Evolutionary conservation across 179 eudicot genomes (phyloP), one percentile per base, ranked within the genome.

Genomic region (Drosera spatulata): DNA sequence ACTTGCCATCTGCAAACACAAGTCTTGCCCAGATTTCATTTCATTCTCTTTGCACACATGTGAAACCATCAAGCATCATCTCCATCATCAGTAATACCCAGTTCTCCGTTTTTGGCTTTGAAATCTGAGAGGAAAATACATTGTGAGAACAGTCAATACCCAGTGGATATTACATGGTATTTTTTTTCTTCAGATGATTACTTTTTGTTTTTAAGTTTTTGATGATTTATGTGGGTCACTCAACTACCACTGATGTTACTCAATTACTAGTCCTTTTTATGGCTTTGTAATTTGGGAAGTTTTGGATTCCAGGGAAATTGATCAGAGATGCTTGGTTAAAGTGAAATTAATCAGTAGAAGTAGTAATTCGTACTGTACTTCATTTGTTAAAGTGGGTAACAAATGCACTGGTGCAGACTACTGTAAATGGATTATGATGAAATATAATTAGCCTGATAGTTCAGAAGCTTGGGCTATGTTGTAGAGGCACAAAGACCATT

Each of bases 311-410:
- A 10, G 8, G 22, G 7, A n/a, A 45, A n/a, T 57, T 12, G 13
- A 42, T 12, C 22, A 6, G 6, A 1, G 2, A 0, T 51, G n/a
- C 14, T n/a, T 14, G 7, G 14, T 73, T 69, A 55, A 51, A 80
- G 83, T 80, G 85, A 84, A 85, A 82, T 85, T 82, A 85, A 80
- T 80, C 85, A 76, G 64, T 77, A 73, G 82, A 83, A 43, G 6
- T 43, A 43, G 45, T 7, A 43, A 4, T 43, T 22, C 33, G 33
- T 22, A 22, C 33, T 22, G 33, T 22, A 22, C 33, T 22, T 22
- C 33, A 22, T 22, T 22, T 22, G 1, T 22, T 22, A 22, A 0
- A 22, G 33, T 22, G 33, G 33, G 33, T 22, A 22, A 22, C 33
- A 22, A 22, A 22, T 22, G 1, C 33, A 22, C 33, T 22, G 33